Evolutionary conservation across 192 early-diverging fungal species (phyloP).

Genomic region (Umbelopsis vinacea): DNA sequence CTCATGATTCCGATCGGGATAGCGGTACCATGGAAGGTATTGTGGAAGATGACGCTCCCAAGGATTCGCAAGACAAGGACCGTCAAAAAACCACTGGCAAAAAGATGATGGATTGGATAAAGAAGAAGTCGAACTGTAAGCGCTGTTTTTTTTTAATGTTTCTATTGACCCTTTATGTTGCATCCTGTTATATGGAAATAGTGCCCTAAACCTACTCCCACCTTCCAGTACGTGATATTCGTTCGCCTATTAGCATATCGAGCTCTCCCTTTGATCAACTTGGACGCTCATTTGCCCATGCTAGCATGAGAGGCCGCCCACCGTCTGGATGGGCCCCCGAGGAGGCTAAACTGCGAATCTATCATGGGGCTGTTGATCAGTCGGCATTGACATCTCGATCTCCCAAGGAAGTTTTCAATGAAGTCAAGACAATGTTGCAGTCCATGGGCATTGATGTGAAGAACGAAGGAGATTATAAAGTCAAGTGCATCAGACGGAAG

Average conservation of each 20-base stretch:
- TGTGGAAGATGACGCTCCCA: not conserved
- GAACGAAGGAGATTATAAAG: slow-evolving; percentile 58
- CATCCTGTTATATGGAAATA: too few relatives aligned
- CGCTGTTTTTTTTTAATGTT: not conserved
- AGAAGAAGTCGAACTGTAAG: slow-evolving; percentile 60
- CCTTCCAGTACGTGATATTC: slow-evolving; percentile 4
- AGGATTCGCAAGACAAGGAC: slow-evolving; percentile 22
- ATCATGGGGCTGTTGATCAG: slow-evolving; percentile 76
- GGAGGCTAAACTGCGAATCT: slow-evolving; percentile 68
- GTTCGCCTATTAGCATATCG: not conserved
- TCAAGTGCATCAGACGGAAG: slow-evolving; percentile 56
- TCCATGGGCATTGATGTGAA: slow-evolving; percentile 58
- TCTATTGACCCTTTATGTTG: not conserved
- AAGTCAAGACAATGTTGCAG: slow-evolving; percentile 61
- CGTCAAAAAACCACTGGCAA: slow-evolving; percentile 54
- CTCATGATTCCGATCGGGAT: not conserved
- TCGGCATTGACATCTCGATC: slow-evolving; percentile 66
- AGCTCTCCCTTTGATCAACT: slow-evolving; percentile 7
- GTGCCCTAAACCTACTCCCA: too few relatives aligned
- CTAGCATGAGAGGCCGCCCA: slow-evolving; percentile 23
- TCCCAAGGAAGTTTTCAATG: slow-evolving; percentile 69
- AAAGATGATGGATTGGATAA: slow-evolving; percentile 79
- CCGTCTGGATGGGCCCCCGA: slow-evolving; percentile 31
- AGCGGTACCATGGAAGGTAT: slow-evolving; percentile 14
- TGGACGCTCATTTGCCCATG: not conserved